Conservation (phyloP, 768 basidiomycete species). For the Clavaria fumosa region DNA sequence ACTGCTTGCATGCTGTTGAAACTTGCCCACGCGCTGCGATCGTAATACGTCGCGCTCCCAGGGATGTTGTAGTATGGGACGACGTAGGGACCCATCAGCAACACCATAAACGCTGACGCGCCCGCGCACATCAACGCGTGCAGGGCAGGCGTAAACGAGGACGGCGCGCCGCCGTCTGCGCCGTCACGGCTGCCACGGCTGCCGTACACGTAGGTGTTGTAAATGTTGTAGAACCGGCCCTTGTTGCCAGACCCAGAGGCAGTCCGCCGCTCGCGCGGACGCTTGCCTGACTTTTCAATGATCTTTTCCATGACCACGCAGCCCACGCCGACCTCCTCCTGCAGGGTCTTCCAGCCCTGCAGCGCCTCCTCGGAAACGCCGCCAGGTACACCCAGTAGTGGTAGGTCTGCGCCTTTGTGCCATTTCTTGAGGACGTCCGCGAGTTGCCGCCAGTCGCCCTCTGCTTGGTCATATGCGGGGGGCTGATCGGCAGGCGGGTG, state of each 20-base stretch:
- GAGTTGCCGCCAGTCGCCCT: slow-evolving; percentile 33
- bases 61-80: slow-evolving; percentile 41
- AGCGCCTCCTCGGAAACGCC: slow-evolving; percentile 51
- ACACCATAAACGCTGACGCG: slow-evolving; percentile 43
- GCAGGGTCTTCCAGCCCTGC: slow-evolving; percentile 68
- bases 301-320: slow-evolving; percentile 66
- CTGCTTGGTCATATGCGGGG: slow-evolving; percentile 54
- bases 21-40: slow-evolving; percentile 64
- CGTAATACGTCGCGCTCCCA: slow-evolving; percentile 58
- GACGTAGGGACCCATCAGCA: slow-evolving; percentile 46
- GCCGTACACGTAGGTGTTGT: slow-evolving; percentile 55
- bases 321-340: slow-evolving; percentile 65
- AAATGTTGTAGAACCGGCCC: slow-evolving; percentile 68
- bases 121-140: slow-evolving; percentile 46
- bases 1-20: slow-evolving; percentile 58
- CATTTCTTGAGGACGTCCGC: slow-evolving; percentile 50
- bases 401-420: slow-evolving; percentile 45
- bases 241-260: not conserved
- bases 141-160: slow-evolving; percentile 20
- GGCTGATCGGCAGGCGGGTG: slow-evolving; percentile 40
- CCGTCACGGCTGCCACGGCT: slow-evolving; percentile 23
- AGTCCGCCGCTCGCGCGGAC: slow-evolving; percentile 10
- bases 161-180: too few relatives aligned
- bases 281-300: slow-evolving; percentile 28
- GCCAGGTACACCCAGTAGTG: slow-evolving; percentile 27